Conservation (phyloP, 768 basidiomycete genomes). For the Epithele typhae region DNA sequence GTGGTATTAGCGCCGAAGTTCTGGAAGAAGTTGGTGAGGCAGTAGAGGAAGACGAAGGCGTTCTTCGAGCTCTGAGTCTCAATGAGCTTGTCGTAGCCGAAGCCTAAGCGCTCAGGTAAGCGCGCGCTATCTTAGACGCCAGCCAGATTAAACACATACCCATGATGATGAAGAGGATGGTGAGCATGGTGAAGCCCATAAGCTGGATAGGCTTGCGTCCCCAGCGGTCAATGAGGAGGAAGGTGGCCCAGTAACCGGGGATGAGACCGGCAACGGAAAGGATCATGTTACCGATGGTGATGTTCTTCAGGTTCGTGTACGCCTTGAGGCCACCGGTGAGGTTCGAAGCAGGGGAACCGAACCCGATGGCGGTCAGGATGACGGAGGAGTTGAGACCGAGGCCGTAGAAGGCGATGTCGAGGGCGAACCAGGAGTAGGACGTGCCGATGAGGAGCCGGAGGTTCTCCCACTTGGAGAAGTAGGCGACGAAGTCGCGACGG, state of each 20-base stretch:
- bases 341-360: conserved; percentile 12
- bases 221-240: conserved; percentile 33
- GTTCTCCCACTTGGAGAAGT: conserved; percentile 75
- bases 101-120: conserved; percentile 15
- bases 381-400: conserved; percentile 43
- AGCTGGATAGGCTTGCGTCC: conserved; percentile 39
- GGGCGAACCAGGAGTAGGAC: conserved; percentile 45
- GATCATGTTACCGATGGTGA: conserved; percentile 32
- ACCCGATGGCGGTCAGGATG: conserved; percentile 33
- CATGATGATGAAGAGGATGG: conserved; percentile 30
- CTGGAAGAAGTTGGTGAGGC: conserved; percentile 39
- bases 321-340: conserved; percentile 9
- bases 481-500: conserved; percentile 44
- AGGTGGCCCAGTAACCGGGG: conserved; percentile 36
- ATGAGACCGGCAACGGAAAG: conserved; percentile 35
- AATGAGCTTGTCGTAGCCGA: conserved; percentile 25
- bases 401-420: conserved; percentile 45
- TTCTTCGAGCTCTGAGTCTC: conserved; percentile 21
- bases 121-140: neutral
- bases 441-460: conserved; percentile 70
- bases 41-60: conserved; percentile 35
- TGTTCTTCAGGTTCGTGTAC: conserved; percentile 27
- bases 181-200: conserved; percentile 33
- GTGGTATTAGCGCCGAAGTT: conserved; percentile 43
- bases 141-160: conserved; percentile 10